Conservation (phyloP, 169 alveolate genomes). For the Plasmodium coatneyi region DNA sequence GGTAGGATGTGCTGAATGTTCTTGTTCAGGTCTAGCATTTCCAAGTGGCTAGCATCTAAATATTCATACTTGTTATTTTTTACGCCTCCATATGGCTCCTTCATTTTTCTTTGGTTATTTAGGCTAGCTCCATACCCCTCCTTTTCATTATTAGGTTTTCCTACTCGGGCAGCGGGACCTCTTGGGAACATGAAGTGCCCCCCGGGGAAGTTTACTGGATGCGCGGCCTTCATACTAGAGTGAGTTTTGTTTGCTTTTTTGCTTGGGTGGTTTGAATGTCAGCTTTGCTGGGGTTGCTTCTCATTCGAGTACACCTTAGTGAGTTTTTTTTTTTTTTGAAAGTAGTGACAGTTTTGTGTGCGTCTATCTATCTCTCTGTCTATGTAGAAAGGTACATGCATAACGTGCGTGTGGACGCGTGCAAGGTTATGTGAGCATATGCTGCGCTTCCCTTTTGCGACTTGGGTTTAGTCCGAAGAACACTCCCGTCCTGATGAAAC, state of each 20-base stretch:
- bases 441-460: not conserved
- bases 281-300: not conserved
- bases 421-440: constrained; percentile 1
- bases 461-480: not conserved
- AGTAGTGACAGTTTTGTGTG: not conserved
- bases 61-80: constrained; percentile 42
- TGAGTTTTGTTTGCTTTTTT: not conserved
- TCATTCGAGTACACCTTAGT: not conserved
- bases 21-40: constrained; percentile 73
- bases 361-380: not conserved
- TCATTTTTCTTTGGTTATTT: not conserved
- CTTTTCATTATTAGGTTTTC: constrained; percentile 25
- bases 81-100: constrained; percentile 5
- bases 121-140: constrained; percentile 10
- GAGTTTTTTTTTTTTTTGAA: not conserved
- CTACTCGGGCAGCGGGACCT: constrained; percentile 1
- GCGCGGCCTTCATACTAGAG: constrained; percentile 32
- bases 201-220: constrained; percentile 35
- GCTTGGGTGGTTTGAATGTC: not conserved
- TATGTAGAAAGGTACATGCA: not conserved
- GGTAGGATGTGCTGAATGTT: constrained; percentile 44
- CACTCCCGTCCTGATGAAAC: not conserved
- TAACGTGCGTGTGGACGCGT: not conserved
- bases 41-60: constrained; percentile 73
- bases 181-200: constrained; percentile 29